These are phyloP conservation scores for Dacryopinax spathularia DNA, from an alignment of 768 basidiomycete species.

Conservation along the genomic window DNA sequence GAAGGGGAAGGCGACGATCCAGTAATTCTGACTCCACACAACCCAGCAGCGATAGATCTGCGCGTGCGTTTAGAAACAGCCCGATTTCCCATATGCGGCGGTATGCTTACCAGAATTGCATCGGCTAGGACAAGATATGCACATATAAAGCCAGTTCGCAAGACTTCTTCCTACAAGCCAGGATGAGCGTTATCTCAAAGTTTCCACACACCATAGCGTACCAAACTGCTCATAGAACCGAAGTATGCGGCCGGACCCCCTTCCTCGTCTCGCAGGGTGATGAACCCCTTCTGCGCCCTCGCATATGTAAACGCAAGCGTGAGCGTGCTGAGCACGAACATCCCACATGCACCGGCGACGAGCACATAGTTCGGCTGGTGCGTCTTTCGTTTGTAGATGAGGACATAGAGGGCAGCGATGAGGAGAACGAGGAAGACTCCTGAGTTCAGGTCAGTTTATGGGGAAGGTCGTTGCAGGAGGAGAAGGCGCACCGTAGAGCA, in stretches of 20 bases:
- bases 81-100: no score
- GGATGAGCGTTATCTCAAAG: no score
- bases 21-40: neutral
- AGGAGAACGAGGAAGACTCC: constrained; percentile 24
- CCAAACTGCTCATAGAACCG: neutral
- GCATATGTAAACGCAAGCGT: constrained; percentile 26
- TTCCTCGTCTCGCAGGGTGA: constrained; percentile 15
- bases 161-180: neutral
- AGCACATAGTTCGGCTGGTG: constrained; percentile 20
- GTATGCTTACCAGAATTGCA: neutral
- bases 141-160: neutral
- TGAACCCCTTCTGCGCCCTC: constrained; percentile 28
- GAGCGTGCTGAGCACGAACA: constrained; percentile 24
- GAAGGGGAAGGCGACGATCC: neutral
- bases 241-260: neutral
- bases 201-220: no score
- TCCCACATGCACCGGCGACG: constrained; percentile 23
- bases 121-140: neutral
- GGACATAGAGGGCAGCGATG: constrained; percentile 21
- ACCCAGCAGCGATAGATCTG: neutral
- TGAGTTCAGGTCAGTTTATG: no score
- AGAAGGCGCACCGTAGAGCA: constrained; percentile 19
- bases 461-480: no score
- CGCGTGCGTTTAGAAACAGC: no score
- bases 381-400: constrained; percentile 18